These are phyloP conservation scores for Phlyctochytrium planicorne DNA, from an alignment of 192 early-diverging fungal genomes.

Conservation along the genomic window DNA sequence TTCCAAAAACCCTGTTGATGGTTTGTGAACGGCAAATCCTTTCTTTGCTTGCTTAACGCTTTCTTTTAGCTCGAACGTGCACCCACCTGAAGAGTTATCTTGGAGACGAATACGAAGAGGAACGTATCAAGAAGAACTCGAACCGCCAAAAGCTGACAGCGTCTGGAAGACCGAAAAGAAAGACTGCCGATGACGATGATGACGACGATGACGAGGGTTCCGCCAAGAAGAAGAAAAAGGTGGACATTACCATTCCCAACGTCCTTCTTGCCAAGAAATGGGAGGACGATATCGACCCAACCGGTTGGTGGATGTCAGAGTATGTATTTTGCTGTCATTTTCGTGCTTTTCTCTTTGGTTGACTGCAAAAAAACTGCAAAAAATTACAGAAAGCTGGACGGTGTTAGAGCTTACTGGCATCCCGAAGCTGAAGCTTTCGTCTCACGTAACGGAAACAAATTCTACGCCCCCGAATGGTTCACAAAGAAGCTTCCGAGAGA, in stretches of 20 bases:
- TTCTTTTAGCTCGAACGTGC: constrained; percentile 38
- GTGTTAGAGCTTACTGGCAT: constrained; percentile 66
- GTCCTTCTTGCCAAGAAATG: constrained; percentile 32
- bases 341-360: not conserved
- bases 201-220: constrained; percentile 12
- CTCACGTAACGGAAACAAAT: constrained; percentile 60
- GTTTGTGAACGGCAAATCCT: constrained; percentile 16
- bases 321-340: not conserved
- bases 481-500: constrained; percentile 48
- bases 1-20: constrained; percentile 35
- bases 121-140: constrained; percentile 33
- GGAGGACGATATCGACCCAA: constrained; percentile 45
- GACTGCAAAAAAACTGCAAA: not conserved
- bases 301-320: constrained; percentile 72
- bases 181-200: constrained; percentile 18
- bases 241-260: constrained; percentile 9
- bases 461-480: constrained; percentile 55
- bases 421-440: constrained; percentile 42
- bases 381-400: constrained; percentile 60
- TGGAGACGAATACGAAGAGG: constrained; percentile 43
- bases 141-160: constrained; percentile 1
- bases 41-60: not conserved
- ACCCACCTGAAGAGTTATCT: constrained; percentile 45
- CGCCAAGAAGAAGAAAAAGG: constrained; percentile 31
- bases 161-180: not conserved